Conservation (phyloP, 495 filamentous ascomycete genomes). For the Cladorrhinum samala region DNA sequence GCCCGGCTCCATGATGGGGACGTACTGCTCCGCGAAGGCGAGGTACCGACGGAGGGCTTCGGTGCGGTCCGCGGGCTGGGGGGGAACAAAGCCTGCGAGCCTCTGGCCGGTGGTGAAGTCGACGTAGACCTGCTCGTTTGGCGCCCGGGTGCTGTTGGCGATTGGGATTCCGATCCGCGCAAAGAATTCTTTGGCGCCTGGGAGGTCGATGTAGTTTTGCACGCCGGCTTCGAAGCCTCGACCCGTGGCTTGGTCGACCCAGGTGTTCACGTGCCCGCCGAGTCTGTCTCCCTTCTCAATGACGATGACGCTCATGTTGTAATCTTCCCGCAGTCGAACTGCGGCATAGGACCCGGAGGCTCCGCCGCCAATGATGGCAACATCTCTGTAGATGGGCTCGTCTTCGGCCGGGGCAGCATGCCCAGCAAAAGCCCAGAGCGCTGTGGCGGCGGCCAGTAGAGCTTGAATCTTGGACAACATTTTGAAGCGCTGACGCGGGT, state of each 20-base stretch:
- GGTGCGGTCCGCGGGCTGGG: slow-evolving; percentile 15
- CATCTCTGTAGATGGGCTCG: slow-evolving; percentile 32
- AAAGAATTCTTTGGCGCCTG: slow-evolving; percentile 35
- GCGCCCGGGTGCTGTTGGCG: slow-evolving; percentile 16
- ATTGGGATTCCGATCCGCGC: slow-evolving; percentile 33
- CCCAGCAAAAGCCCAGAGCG: too few relatives aligned
- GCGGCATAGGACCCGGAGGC: slow-evolving; percentile 44
- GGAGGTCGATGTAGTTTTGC: slow-evolving; percentile 34
- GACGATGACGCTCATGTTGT: slow-evolving; percentile 32
- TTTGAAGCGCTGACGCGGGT: too few relatives aligned
- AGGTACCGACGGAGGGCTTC: slow-evolving; percentile 31
- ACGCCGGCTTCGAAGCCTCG: slow-evolving; percentile 36
- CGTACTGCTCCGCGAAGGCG: slow-evolving; percentile 31
- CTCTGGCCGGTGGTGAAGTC: slow-evolving; percentile 36
- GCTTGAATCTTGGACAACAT: too few relatives aligned
- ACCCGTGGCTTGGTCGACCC: slow-evolving; percentile 28
- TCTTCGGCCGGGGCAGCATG: too few relatives aligned
- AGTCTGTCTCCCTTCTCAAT: slow-evolving; percentile 37
- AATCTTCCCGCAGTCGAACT: slow-evolving; percentile 37
- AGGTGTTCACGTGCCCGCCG: slow-evolving; percentile 41
- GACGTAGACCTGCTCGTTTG: slow-evolving; percentile 22
- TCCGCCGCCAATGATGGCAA: slow-evolving; percentile 43
- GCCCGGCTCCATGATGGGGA: slow-evolving; percentile 30
- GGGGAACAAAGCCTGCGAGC: slow-evolving; percentile 18
- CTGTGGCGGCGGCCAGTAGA: too few relatives aligned